Evolutionary conservation across 164 flowering plant genomes (phyloP).

Genomic region (Vitis riparia): DNA sequence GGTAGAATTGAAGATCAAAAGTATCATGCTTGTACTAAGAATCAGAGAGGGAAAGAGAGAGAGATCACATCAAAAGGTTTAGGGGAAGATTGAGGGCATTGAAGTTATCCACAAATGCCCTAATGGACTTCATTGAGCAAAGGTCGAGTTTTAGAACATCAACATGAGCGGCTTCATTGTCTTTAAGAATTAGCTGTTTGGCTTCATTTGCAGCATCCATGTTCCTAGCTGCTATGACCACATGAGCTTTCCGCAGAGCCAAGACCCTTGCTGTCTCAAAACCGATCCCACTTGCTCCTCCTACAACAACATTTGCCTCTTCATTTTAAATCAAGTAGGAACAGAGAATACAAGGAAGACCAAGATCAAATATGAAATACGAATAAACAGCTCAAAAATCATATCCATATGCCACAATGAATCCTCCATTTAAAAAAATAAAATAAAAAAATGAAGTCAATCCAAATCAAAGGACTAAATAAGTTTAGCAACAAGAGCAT

Average conservation of each 20-base stretch:
- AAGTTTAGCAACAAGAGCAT: too few species aligned
- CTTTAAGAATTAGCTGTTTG: slow-evolving; percentile 54
- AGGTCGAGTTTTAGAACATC: slow-evolving; percentile 78
- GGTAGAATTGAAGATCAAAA: too few species aligned
- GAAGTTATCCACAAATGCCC: slow-evolving; percentile 58
- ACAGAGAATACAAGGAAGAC: too few species aligned
- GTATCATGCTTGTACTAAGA: background rate
- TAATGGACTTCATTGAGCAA: slow-evolving; percentile 66
- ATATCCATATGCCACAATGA: too few species aligned
- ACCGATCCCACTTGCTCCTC: slow-evolving; percentile 97
- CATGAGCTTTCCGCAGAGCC: slow-evolving; percentile 77
- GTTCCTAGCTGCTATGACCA: slow-evolving; percentile 84
- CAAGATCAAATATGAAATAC: too few species aligned
- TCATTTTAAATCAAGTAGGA: background rate
- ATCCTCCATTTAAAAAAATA: too few species aligned
- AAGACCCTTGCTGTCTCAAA: slow-evolving; percentile 87
- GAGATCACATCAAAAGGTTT: slow-evolving; percentile 73
- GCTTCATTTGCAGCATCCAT: slow-evolving; percentile 75
- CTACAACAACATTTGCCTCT: slow-evolving; percentile 29
- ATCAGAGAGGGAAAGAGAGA: slow-evolving; percentile 5
- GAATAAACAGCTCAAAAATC: too few species aligned
- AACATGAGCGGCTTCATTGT: slow-evolving; percentile 47
- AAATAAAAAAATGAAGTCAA: too few species aligned
- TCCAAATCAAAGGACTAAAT: too few species aligned
- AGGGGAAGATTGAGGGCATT: slow-evolving; percentile 75